A percentile compares a stretch with the other conserved stretches of the same genome.
Conservation (phyloP, 2,329 filamentous ascomycete species). For the Cladosporium sp. region DNA sequence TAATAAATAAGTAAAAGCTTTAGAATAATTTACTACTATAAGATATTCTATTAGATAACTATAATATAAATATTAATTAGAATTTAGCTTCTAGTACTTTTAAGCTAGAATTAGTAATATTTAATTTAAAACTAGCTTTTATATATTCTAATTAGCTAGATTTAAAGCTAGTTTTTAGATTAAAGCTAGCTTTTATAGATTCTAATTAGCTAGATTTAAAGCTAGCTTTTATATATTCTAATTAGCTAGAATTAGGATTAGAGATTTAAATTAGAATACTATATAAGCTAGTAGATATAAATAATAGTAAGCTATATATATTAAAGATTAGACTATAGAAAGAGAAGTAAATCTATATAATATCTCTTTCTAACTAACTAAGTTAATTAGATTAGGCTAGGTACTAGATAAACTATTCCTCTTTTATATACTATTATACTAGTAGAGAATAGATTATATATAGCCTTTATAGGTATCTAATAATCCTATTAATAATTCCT, state of each 20-base stretch:
- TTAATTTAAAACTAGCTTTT: no score
- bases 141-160: no score
- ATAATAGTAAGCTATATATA: background rate
- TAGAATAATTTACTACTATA: conserved; percentile 13
- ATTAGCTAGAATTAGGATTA: background rate
- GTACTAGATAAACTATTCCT: background rate
- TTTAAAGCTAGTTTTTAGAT: no score
- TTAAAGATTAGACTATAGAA: background rate
- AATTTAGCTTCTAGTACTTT: no score
- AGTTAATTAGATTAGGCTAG: background rate
- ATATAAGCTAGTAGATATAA: no score
- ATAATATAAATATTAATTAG: conserved; percentile 17
- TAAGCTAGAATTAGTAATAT: no score
- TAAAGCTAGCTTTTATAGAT: no score
- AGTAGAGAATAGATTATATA: background rate
- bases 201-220: background rate
- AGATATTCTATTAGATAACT: conserved; percentile 4
- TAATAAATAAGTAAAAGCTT: conserved; percentile 13
- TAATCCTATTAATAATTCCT: background rate
- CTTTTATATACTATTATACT: background rate
- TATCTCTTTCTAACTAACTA: no score
- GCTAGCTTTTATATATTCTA: no score
- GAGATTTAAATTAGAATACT: background rate
- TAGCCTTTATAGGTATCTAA: background rate
- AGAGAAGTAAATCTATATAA: background rate